Evolutionary conservation across 1,284 basidiomycete genomes (phyloP).

Genomic region (Naganishia liquefaciens): DNA sequence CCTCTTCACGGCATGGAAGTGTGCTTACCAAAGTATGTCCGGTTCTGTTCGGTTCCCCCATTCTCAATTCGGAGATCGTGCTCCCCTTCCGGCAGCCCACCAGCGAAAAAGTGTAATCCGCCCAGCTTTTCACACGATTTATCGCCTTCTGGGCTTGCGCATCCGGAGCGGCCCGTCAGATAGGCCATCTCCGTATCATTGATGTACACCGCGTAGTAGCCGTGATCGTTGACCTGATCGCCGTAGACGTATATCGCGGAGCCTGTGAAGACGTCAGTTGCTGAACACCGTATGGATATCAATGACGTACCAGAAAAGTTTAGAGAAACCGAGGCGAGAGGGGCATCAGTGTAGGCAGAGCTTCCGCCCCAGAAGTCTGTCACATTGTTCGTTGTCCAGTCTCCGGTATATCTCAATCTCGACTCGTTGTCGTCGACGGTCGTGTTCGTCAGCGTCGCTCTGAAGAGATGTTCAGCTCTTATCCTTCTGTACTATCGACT

Average conservation of each 20-base stretch:
- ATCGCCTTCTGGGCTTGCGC: slow-evolving; percentile 42
- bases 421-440: slow-evolving; percentile 47
- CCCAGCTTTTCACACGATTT: slow-evolving; percentile 52
- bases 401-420: slow-evolving; percentile 44
- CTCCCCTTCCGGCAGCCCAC: slow-evolving; percentile 41
- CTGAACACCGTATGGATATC: not conserved
- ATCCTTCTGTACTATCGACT: not conserved
- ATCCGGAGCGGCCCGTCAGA: slow-evolving; percentile 48
- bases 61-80: slow-evolving; percentile 49
- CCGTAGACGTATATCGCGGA: slow-evolving; percentile 54
- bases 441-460: slow-evolving; percentile 45
- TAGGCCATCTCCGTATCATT: slow-evolving; percentile 43
- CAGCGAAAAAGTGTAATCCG: slow-evolving; percentile 46
- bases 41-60: slow-evolving; percentile 39
- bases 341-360: slow-evolving; percentile 45
- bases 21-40: slow-evolving; percentile 52
- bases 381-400: slow-evolving; percentile 50
- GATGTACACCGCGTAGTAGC: slow-evolving; percentile 47
- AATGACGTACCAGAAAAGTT: slow-evolving; percentile 43
- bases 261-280: slow-evolving; percentile 34
- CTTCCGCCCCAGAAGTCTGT: slow-evolving; percentile 45
- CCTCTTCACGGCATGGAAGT: not conserved
- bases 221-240: slow-evolving; percentile 56
- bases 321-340: slow-evolving; percentile 43
- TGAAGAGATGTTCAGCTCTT: slow-evolving; percentile 28